A percentile compares a stretch with the other conserved stretches of the same genome.
Conservation (phyloP, 129 eudicot species). For the Sambucus nigra region DNA sequence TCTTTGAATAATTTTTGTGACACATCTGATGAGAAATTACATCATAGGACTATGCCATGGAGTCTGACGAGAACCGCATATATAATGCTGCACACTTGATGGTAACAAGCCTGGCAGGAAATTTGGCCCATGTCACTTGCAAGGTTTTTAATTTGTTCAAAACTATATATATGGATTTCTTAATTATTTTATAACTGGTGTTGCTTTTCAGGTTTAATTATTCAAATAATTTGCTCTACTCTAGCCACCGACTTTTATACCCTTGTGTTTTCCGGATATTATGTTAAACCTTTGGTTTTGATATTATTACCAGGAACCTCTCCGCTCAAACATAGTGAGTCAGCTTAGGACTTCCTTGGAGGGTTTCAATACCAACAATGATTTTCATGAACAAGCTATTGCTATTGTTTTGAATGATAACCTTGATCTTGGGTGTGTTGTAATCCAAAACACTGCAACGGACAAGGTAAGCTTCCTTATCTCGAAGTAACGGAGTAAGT, state of each 20-base stretch:
- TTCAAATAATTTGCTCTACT: too few species aligned
- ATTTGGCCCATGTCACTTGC: slow-evolving; percentile 55
- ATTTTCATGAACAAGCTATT: slow-evolving; percentile 31
- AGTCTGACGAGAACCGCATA: slow-evolving; percentile 43
- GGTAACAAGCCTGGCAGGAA: slow-evolving; percentile 61
- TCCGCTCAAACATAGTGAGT: slow-evolving; percentile 33
- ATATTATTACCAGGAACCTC: slow-evolving; percentile 37
- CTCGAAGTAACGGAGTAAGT: background rate
- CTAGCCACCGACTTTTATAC: too few species aligned
- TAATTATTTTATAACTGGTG: too few species aligned
- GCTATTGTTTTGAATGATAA: slow-evolving; percentile 39
- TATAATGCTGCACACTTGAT: slow-evolving; percentile 43
- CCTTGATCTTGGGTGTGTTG: slow-evolving; percentile 54
- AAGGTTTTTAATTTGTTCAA: slow-evolving; percentile 31
- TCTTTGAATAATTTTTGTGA: background rate
- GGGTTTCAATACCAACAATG: slow-evolving; percentile 26
- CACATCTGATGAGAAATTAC: too few species aligned
- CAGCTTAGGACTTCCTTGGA: slow-evolving; percentile 39
- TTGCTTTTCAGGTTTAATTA: too few species aligned
- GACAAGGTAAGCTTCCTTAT: slow-evolving; percentile 31
- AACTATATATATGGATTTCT: too few species aligned
- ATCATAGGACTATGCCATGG: slow-evolving; percentile 50
- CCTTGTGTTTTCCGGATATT: too few species aligned
- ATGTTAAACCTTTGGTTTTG: too few species aligned
- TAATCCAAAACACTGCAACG: slow-evolving; percentile 55